phyloP scores from a whole-genome alignment of 768 basidiomycete genomes.

The Mrakia hoshinonis region DNA sequence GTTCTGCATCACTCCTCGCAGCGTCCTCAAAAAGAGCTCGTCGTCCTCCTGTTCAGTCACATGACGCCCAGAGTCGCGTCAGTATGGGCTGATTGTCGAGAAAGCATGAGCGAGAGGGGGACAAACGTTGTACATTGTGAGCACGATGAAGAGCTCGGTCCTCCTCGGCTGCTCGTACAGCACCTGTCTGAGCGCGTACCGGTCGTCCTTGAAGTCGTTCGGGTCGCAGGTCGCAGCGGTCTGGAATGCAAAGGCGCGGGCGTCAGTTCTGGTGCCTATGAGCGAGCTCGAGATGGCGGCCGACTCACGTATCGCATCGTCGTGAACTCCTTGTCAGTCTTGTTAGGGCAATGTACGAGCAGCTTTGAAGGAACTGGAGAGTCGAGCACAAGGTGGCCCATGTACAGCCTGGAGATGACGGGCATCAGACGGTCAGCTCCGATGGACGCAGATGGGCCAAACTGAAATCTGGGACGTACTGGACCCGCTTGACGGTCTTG shows the following conservation, averaged over 20 bases:
- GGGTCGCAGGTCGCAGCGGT: slow-evolving; percentile 29
- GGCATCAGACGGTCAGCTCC: background rate
- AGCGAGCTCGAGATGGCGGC: background rate
- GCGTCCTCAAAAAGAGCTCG: slow-evolving; percentile 46
- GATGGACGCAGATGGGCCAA: background rate
- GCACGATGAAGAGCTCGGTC: slow-evolving; percentile 30
- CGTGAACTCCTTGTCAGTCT: slow-evolving; percentile 22
- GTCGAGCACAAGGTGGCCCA: slow-evolving; percentile 27
- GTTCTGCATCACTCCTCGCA: slow-evolving; percentile 86
- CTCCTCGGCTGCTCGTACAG: slow-evolving; percentile 23
- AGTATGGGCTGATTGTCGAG: background rate
- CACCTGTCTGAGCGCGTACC: slow-evolving; percentile 28
- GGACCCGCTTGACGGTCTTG: slow-evolving; percentile 26
- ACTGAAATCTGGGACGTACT: slow-evolving; percentile 1
- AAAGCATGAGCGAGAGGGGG: background rate
- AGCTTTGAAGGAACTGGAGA: slow-evolving; percentile 23
- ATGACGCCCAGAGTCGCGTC: background rate
- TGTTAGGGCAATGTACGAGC: slow-evolving; percentile 11
- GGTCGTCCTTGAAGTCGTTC: slow-evolving; percentile 28
- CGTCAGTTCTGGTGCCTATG: no score
- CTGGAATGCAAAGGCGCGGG: no score
- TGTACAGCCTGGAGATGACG: slow-evolving; percentile 18
- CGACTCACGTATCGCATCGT: slow-evolving; percentile 19
- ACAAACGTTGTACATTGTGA: slow-evolving; percentile 21
- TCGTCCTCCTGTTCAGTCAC: slow-evolving; percentile 27